These are phyloP conservation scores for Coffea canephora DNA, from an alignment of 257 asterid species.

Conservation along the genomic window DNA sequence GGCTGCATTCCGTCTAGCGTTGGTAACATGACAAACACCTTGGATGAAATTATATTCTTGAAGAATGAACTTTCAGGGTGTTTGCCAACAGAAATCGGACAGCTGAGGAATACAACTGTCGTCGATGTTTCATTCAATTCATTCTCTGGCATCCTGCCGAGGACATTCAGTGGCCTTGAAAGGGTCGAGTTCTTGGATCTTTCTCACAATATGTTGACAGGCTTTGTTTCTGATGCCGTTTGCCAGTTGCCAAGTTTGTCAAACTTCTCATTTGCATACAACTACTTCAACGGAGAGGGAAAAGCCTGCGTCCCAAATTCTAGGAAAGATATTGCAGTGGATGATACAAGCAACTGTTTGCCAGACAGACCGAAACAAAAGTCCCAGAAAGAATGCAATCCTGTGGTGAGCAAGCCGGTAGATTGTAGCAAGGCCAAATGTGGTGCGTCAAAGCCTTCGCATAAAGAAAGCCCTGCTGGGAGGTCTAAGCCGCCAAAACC, in stretches of 20 bases:
- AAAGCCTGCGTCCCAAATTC: conserved; percentile 15
- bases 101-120: conserved; percentile 1
- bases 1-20: conserved; percentile 40
- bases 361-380: conserved; percentile 28
- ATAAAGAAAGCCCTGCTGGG: neutral
- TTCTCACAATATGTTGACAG: conserved; percentile 27
- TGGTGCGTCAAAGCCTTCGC: neutral
- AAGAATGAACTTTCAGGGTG: conserved; percentile 32
- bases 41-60: conserved; percentile 28
- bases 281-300: conserved; percentile 30
- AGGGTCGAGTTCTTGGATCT: conserved; percentile 28
- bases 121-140: conserved; percentile 26
- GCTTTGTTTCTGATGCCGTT: conserved; percentile 27
- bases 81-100: conserved; percentile 33
- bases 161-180: conserved; percentile 20
- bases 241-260: conserved; percentile 27
- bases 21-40: conserved; percentile 32
- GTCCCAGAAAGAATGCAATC: conserved; percentile 23
- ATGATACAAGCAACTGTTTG: conserved; percentile 35
- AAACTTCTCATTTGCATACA: conserved; percentile 22
- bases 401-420: conserved; percentile 26
- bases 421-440: conserved; percentile 34
- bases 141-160: conserved; percentile 30
- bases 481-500: neutral
- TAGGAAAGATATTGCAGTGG: conserved; percentile 8